Base-by-base conservation (phyloP, 805 yeast genomes). In the Ogataea pini region DNA sequence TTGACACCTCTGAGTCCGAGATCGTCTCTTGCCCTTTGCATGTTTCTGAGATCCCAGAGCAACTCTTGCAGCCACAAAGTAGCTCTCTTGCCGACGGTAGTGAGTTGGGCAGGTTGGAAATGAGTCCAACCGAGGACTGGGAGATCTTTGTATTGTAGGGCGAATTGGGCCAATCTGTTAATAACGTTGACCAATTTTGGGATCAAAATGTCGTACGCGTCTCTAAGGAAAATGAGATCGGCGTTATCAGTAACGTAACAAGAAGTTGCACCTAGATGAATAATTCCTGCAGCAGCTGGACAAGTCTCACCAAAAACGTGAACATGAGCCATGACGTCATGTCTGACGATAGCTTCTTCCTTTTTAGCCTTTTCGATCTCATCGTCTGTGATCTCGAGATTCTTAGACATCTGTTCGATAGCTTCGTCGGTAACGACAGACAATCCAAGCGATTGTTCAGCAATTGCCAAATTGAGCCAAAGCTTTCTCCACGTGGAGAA, bases 61-160 rank as follows among this genome's bases (percentile, higher is more conserved):
- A 94, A 76, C 72, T 94, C 99, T 77, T 94, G 99, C 61, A 94
- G 76, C 99, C 99, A 94, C 65, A 94, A 76, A 38, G 97, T 90
- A 48, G 96, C 95, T 73, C 99, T 86, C 78, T 94, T 94, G 69
- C 99, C 99, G 55, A 94, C 96, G 28, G 99, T 94, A 58, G 98
- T 92, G 69, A 94, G 82, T 76, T 94, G 99, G 46, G 99, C 99
- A 13, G 99, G 99, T 76, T 94, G 99, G 82, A 94, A 94, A 72
- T 94, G 99, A 49, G 99, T 94, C 98, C 98, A 94, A 29, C 99
- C 99, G 57, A 94, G 79, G 37, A 91, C 97, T 31, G 99, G 98
- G 71, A 91, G 71, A 70, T 94, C 98, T 75, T 94, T 94, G 78
- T 92, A 82, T 69, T 87, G 82, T 55, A 89, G 67, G 39, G 99